Conservation (phyloP, 2,329 filamentous ascomycete species). For the Ophiocordyceps camponoti-rufipedis region DNA sequence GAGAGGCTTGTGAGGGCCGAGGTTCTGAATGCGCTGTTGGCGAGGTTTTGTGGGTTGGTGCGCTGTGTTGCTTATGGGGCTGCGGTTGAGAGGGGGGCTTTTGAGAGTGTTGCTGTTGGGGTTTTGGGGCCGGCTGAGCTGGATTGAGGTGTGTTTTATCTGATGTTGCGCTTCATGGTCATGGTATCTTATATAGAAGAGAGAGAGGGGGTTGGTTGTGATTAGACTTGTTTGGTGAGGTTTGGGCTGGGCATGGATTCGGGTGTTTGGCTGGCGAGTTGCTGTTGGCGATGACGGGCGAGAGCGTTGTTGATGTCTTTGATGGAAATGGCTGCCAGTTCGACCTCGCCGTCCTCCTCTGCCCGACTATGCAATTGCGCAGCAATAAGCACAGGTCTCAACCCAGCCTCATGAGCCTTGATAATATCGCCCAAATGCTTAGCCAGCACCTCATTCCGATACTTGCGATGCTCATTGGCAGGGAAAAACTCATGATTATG, state of each 20-base stretch:
- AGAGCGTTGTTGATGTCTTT: not conserved
- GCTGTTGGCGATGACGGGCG: not conserved
- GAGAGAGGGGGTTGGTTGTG: too few species aligned
- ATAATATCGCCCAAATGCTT: not conserved
- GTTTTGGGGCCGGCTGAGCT: conserved; percentile 15
- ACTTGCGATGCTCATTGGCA: not conserved
- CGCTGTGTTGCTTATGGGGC: conserved; percentile 30
- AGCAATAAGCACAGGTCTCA: not conserved
- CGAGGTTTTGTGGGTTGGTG: conserved; percentile 23
- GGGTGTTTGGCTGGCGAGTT: too few species aligned
- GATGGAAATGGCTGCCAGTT: not conserved
- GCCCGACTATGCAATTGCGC: not conserved
- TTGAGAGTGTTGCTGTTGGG: conserved; percentile 24
- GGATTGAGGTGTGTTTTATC: too few species aligned
- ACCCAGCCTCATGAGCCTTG: not conserved
- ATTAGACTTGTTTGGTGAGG: too few species aligned
- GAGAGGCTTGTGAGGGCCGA: conserved; percentile 15
- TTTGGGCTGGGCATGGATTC: too few species aligned
- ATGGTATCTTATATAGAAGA: too few species aligned
- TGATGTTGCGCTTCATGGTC: too few species aligned
- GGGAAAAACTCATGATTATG: not conserved
- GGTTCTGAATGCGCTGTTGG: conserved; percentile 18
- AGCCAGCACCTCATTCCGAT: not conserved
- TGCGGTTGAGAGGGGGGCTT: conserved; percentile 24
- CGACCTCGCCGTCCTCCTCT: not conserved